Percentiles rank a stretch among this genome's conserved stretches.
These are phyloP conservation scores for Aspergillus vadensis DNA, from an alignment of 2,329 filamentous ascomycete species.

Conservation along the genomic window DNA sequence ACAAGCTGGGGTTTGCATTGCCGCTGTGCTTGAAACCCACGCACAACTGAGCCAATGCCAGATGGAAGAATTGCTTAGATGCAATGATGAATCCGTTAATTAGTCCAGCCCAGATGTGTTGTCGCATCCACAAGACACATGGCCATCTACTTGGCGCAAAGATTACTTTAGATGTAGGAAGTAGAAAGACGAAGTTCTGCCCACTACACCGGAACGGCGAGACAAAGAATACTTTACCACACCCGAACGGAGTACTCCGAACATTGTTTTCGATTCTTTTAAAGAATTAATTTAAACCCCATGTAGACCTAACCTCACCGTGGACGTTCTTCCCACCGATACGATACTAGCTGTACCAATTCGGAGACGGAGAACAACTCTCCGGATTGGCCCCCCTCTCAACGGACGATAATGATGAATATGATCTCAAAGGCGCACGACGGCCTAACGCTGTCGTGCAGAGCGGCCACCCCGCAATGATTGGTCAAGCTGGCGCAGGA, in stretches of 20 bases:
- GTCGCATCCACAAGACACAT: slow-evolving; percentile 8
- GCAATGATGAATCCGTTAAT: background rate
- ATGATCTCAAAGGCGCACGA: slow-evolving; percentile 12
- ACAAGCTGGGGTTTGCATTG: background rate
- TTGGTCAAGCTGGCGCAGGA: slow-evolving; percentile 16
- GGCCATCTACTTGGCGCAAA: background rate
- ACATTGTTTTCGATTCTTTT: background rate
- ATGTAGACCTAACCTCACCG: background rate
- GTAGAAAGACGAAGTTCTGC: background rate
- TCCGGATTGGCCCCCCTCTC: slow-evolving; percentile 1
- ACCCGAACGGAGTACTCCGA: background rate
- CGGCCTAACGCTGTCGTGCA: slow-evolving; percentile 18
- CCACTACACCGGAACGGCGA: slow-evolving; percentile 5
- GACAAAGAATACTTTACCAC: background rate
- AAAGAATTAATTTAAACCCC: too few species aligned
- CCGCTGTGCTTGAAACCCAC: background rate
- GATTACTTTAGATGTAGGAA: background rate
- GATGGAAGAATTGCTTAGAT: background rate
- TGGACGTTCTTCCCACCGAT: background rate
- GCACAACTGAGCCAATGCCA: background rate
- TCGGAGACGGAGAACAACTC: slow-evolving; percentile 10
- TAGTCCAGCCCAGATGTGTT: slow-evolving; percentile 1
- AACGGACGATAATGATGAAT: background rate
- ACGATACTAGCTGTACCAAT: slow-evolving; percentile 2
- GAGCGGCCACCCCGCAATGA: slow-evolving; percentile 8